Base-by-base conservation (phyloP, 2,329 filamentous ascomycete genomes). In the Fusarium dimerum region DNA sequence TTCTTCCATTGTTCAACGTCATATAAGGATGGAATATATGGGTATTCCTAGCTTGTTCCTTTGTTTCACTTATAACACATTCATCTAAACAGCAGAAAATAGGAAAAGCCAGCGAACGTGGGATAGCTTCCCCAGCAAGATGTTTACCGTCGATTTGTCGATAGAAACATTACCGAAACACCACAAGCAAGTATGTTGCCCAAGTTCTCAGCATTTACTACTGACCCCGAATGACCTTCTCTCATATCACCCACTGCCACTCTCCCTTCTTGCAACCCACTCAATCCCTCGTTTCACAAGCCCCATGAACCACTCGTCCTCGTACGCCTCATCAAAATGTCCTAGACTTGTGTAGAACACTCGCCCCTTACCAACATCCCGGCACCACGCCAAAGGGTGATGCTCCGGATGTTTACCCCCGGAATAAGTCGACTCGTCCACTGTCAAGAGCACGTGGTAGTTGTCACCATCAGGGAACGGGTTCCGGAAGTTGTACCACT, bases 321-420 rank as follows among this genome's bases (percentile, higher is more conserved):
- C 8, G 18, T 60, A 60, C 0, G 47, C 39, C 3, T 58, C 54
- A 1, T 58, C 32, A 45, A 61, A 60, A 15, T 60, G 57, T 0
- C 57, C 57, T 6, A 60, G 36, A 8, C 47, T 52, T 10, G 57
- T 60, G 3, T 60, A 58, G 15, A 43, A 60, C 0, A 47, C 47
- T 1, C 57, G 52, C 1, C 57, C 57, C 5, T 26, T 43, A 6
- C 55, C 51, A 10, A 58, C 34, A 0, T 18, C 38, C 1, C 58
- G 51, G 16, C 26, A 46, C 57, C 57, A 60, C 1, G 55, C 47
- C 2, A 58, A 3, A 0, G 57, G 57, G 38, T 51, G 48, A 0
- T 47, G 36, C 0, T 5, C 32, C 2, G 2, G 16, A 8, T 45
- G 11, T 11, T n/a, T 12, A 13, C 10, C 50, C 1, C 26, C 20